A percentile compares a stretch with the other conserved stretches of the same genome.
Evolutionary conservation across 2,329 filamentous ascomycete species (phyloP).

Genomic region (Tolypocladium amazonense): DNA sequence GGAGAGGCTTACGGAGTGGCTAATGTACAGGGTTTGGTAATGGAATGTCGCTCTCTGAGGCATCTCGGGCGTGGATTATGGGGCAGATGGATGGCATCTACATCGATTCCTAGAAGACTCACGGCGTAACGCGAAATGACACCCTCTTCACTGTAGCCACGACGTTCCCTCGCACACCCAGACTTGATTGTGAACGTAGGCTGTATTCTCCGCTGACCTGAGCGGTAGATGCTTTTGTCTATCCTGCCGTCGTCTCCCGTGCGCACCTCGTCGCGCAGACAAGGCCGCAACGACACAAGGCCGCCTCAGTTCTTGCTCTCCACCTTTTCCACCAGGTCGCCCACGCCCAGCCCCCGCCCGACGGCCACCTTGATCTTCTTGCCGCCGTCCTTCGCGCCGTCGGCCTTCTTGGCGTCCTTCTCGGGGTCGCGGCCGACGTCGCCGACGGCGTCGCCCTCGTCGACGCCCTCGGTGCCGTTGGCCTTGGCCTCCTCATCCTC

Average conservation of each 20-base stretch:
- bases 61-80: not conserved
- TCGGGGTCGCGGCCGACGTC: constrained; percentile 44
- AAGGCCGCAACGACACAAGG: not conserved
- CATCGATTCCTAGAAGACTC: not conserved
- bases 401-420: not conserved
- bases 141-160: not conserved
- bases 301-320: constrained; percentile 31
- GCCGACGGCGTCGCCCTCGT: constrained; percentile 64
- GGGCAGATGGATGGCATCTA: not conserved
- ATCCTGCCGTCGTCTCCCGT: not conserved
- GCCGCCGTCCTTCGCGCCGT: constrained; percentile 21
- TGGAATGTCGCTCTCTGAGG: not conserved
- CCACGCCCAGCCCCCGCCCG: constrained; percentile 68
- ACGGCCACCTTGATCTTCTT: constrained; percentile 79
- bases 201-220: not conserved
- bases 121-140: not conserved
- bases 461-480: constrained; percentile 27
- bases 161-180: not conserved
- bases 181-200: not conserved
- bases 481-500: constrained; percentile 21
- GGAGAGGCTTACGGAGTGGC: not conserved
- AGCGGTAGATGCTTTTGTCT: not conserved
- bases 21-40: not conserved
- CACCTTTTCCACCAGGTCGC: constrained; percentile 62
- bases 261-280: not conserved